Evolutionary conservation across 257 asterid species (phyloP).

Genomic region (Parsonsia alboflavescens): DNA sequence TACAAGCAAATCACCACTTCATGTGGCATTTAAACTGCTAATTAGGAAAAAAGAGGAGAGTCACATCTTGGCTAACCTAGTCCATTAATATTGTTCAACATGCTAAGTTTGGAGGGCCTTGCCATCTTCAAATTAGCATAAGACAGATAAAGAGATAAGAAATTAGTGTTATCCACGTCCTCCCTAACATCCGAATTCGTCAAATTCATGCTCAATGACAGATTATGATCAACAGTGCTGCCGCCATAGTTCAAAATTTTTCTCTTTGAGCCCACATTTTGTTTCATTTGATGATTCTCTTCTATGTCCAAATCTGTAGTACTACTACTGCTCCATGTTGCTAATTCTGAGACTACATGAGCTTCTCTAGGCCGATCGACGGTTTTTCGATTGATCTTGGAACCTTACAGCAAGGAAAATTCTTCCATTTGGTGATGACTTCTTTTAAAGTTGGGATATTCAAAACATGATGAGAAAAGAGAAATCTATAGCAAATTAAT

Average conservation of each 20-base stretch:
- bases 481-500: no score
- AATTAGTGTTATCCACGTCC: constrained; percentile 16
- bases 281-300: neutral
- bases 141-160: constrained; percentile 27
- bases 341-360: constrained; percentile 1
- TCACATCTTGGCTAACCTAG: no score
- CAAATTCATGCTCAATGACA: constrained; percentile 12
- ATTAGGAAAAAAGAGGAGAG: no score
- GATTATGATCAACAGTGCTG: constrained; percentile 17
- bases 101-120: constrained; percentile 1
- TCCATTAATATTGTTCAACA: constrained; percentile 4
- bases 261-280: constrained; percentile 1
- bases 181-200: constrained; percentile 10
- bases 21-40: no score
- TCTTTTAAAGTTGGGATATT: neutral
- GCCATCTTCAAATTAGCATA: constrained; percentile 1
- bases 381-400: neutral
- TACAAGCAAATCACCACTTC: no score
- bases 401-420: neutral
- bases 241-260: constrained; percentile 6
- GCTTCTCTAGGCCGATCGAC: neutral
- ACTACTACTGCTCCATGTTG: constrained; percentile 4
- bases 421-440: neutral
- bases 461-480: neutral
- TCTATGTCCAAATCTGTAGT: neutral